Base-by-base conservation (phyloP, 257 asterid species). In the Dorcoceras hygrometricum region DNA sequence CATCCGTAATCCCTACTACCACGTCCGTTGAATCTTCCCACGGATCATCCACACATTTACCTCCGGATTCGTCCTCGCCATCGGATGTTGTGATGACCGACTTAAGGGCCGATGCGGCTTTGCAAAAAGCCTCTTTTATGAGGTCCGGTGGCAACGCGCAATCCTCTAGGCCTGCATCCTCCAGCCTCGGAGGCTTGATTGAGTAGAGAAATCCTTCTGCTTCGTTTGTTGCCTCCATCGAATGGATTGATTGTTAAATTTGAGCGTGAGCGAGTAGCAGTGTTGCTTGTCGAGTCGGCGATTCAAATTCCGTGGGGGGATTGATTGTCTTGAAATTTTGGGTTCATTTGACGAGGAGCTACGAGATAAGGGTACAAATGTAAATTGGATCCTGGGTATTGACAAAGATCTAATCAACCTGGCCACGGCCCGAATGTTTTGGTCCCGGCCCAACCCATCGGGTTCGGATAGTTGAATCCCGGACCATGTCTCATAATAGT, bases 161-260 rank as follows among this genome's bases (percentile, higher is more conserved):
- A 78, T 90, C 95, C 76, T 93, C 96, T 48, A 90, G 93, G 62
- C 99, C 99, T 24, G 97, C 99, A 74, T 93, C 99, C 64, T 88
- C 99, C 48, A 85, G 84, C 14, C 77, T 78, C 36, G 97, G 97
- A 57, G 99, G 95, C 72, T 65, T 70, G 75, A 88, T 79, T 62
- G 77, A 67, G 34, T 64, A 87, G 6, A 89, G 50, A 8, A 83
- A 71, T 23, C 87, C 76, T 69, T 76, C 70, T 2, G 82, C 76
- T 72, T 77, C 84, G 8, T 70, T 34, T 1, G 84, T 54, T 16
- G 79, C 72, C 20, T 89, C 95, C 96, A 89, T 88, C 28, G 16
- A 10, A 36, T 36, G 16, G 16, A 36, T n/a, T n/a, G n/a, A n/a
- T n/a, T n/a, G n/a, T n/a, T n/a, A n/a, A n/a, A n/a, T n/a, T n/a